Conservation (phyloP, 129 eudicot species). For the Flaveria bidentis region DNA sequence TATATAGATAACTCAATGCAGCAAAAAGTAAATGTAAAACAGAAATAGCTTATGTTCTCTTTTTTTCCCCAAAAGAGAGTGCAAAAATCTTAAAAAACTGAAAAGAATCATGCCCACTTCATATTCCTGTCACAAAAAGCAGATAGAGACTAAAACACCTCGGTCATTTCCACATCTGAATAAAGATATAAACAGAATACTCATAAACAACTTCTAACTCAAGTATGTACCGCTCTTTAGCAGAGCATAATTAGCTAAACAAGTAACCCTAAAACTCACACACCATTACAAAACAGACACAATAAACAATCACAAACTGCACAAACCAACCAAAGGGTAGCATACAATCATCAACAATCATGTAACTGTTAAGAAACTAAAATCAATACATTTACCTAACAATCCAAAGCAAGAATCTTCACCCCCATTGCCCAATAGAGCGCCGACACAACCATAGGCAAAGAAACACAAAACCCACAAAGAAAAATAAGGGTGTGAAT, state of each 20-base stretch:
- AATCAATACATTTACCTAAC: constrained; percentile 23
- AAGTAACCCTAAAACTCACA: constrained; percentile 23
- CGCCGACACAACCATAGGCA: constrained; percentile 9
- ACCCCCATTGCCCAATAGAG: constrained; percentile 27
- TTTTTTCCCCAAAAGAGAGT: neutral
- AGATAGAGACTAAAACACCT: neutral
- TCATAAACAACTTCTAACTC: constrained; percentile 17
- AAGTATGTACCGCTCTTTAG: constrained; percentile 20
- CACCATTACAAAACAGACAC: neutral
- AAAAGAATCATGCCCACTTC: constrained; percentile 7
- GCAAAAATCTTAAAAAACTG: neutral
- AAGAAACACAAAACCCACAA: neutral
- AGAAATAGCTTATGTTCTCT: neutral
- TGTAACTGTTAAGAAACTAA: neutral
- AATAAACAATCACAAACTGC: neutral
- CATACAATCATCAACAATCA: constrained; percentile 1
- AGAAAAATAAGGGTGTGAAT: neutral
- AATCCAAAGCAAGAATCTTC: constrained; percentile 25
- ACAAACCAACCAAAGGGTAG: neutral
- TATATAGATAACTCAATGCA: neutral
- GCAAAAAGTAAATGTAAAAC: neutral
- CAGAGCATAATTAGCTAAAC: constrained; percentile 6
- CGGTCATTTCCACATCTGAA: constrained; percentile 25
- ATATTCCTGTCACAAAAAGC: constrained; percentile 3
- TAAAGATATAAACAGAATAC: constrained; percentile 19